phyloP scores from a whole-genome alignment of 2,329 filamentous ascomycete genomes.

The Epichloe uncinata region DNA sequence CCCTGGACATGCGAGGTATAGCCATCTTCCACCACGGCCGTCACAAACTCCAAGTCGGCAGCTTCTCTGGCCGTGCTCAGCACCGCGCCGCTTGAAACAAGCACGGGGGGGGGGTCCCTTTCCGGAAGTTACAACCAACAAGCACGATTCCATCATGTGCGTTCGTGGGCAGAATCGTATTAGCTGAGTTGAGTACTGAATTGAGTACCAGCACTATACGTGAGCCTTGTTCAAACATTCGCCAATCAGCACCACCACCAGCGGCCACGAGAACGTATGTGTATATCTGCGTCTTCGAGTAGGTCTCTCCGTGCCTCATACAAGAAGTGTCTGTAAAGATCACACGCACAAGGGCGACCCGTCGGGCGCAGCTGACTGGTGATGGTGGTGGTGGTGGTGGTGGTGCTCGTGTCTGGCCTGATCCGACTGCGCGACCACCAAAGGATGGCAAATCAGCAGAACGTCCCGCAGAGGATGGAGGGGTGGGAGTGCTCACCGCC shows the following conservation, averaged over 20 bases:
- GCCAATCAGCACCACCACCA: neutral
- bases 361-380: too few species aligned
- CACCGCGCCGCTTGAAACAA: constrained; percentile 7
- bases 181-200: neutral
- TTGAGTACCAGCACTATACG: too few species aligned
- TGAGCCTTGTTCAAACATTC: too few species aligned
- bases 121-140: too few species aligned
- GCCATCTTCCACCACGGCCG: constrained; percentile 3
- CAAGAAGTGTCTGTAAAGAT: too few species aligned
- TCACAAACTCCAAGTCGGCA: constrained; percentile 9
- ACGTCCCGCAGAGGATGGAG: neutral
- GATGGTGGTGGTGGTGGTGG: too few species aligned
- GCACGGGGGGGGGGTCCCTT: too few species aligned
- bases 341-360: neutral
- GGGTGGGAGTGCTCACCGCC: neutral
- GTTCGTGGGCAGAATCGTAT: neutral
- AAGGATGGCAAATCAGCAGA: too few species aligned
- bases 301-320: constrained; percentile 12
- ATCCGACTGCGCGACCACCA: too few species aligned
- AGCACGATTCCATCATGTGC: neutral
- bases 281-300: too few species aligned
- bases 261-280: too few species aligned
- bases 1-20: too few species aligned
- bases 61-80: constrained; percentile 7
- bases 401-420: neutral